phyloP scores from a whole-genome alignment of 331 rosid species.

The Pyrus hybrid region DNA sequence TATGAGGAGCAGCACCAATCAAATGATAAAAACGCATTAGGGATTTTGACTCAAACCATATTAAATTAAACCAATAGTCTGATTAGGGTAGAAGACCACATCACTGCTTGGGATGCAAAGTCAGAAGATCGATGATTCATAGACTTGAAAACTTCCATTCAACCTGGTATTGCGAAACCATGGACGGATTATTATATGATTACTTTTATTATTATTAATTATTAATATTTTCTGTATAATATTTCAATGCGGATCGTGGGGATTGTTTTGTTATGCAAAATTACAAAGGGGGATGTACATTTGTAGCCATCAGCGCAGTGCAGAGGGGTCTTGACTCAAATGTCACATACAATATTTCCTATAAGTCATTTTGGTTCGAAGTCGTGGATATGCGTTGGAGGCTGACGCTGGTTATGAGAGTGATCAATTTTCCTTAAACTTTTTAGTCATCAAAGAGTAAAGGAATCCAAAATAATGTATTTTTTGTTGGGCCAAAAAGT shows the following conservation, averaged over 20 bases:
- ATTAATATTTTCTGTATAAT: too few relatives aligned
- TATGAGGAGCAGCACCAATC: too few relatives aligned
- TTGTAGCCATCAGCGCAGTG: neutral
- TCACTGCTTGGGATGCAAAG: neutral
- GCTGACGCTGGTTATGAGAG: too few relatives aligned
- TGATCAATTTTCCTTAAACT: fast-evolving
- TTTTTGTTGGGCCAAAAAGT: too few relatives aligned
- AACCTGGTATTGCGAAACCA: neutral
- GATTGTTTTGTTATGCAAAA: neutral
- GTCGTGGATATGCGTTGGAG: too few relatives aligned
- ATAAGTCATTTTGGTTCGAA: too few relatives aligned
- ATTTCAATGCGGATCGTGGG: neutral
- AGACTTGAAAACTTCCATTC: neutral
- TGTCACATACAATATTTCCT: too few relatives aligned
- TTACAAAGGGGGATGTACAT: neutral
- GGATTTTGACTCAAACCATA: neutral
- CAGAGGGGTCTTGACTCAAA: neutral
- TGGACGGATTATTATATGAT: neutral
- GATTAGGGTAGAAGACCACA: neutral
- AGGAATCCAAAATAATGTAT: neutral
- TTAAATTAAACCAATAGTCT: neutral
- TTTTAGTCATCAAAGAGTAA: too few relatives aligned
- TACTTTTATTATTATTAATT: too few relatives aligned
- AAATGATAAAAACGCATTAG: neutral
- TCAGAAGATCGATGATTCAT: neutral